Base-by-base conservation (phyloP, 805 yeast species). In the Candida maris region DNA sequence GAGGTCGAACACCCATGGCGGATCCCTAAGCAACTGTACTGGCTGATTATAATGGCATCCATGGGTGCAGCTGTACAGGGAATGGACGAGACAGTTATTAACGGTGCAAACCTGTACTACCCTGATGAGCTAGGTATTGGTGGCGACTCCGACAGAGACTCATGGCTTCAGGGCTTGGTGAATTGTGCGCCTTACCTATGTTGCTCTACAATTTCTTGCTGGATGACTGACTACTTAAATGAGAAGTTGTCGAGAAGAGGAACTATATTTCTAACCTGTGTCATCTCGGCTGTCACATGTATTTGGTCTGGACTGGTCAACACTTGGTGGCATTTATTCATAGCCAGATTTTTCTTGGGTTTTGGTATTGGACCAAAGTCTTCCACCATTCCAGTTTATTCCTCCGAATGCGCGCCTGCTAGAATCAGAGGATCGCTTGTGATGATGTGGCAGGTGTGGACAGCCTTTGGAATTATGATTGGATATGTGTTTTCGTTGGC, bases 41-140 rank as follows among this genome's bases (percentile, higher is more conserved):
- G 65, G 41, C 74, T 81, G 38, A 75, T 81, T 37, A 69, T 78
- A 10, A 71, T 79, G 46, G 78, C 82, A n/a, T 80, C 87, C 1
- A 70, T 81, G 75, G 82, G 85, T 35, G 89, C 88, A 15, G 84
- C 84, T 15, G 82, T 81, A 27, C 87, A 81, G 57, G 88, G 89
- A 57, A 81, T 82, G 80, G 88, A 82, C 60, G 86, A 82, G 57
- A 67, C 85, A 4, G 86, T 82, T 16, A 75, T 81, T 41, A 81
- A 80, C 49, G 89, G 89, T 46, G 88, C 88, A 6, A 67, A 73
- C 36, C 58, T 81, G 35, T 76, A 74, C 52, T 81, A 77, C 55
- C 84, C 85, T 2, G 37, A 45, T 2, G 70, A 64, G 16, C 68
- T 81, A 54, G 80, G 79, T 3, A 65, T 82, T 29, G 70, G 64